Base-by-base conservation (phyloP, 139 green algal species). In the Haematococcus lacustris region DNA sequence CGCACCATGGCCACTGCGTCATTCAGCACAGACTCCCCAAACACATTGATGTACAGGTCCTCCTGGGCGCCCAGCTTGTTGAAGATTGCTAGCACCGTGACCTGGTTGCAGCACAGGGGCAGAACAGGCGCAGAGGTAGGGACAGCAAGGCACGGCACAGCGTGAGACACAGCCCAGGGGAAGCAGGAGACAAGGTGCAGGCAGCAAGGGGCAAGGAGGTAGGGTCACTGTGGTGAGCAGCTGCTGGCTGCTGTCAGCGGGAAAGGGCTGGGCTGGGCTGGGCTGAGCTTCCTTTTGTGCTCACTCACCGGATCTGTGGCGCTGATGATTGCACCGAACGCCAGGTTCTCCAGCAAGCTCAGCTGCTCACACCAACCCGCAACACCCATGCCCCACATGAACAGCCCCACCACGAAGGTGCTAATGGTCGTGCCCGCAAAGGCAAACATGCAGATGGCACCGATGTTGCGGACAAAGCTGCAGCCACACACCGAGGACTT, bases 1-100 rank as follows among this genome's bases (percentile, higher is more conserved):
- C 13, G 76, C 76, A 94, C 88, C 74, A 95, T 89, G 13, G 87
- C 88, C 51, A 93, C 86, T 3, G 90, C 90, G 62, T 96, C 90
- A 69, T 96, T 96, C 0, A 96, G 75, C 43, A 96, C 89, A 35
- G 68, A 85, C 76, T 96, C 90, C 2, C 90, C 90, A 75, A 96
- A 95, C 40, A 96, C 90, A 38, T 93, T 78, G 41, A 87, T 86
- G 78, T 96, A 93, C 40, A 96, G 76, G 38, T 93, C 78, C 32
- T 73, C 65, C 41, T 90, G 63, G 13, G 81, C 90, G 33, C 78
- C 47, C 3, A 90, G 77, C 17, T 64, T 35, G 60, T 81, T 47
- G 60, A 90, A 90, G 30, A 90, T 75, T 13, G 85, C 81, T 35
- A 90, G 75, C 59, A 87, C 83, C 2, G 82, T 85, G n/a, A 89